Evolutionary conservation across 345 rosid genomes (phyloP), one percentile per base, ranked within the genome.

Genomic region (Cochlearia excelsa): DNA sequence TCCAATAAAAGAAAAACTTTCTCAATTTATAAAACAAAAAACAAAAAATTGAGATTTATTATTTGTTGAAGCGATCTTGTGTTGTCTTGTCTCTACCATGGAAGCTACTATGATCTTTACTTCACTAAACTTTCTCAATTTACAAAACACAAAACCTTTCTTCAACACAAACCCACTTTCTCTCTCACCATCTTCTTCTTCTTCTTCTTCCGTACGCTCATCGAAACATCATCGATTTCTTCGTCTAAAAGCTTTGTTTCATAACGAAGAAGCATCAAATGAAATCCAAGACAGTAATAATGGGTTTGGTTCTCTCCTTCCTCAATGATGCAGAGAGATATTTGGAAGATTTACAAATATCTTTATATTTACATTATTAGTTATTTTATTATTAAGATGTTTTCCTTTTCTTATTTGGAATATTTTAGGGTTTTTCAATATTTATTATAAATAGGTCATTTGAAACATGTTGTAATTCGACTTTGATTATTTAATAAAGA

Each of bases 221-320:
- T 50, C 54, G 68, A 65, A 62, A 74, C 74, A 44, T 35, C 67
- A 37, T 26, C 63, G 78, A 38, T 66, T 77, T 57, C 75, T 78
- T 51, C 85, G 83, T 38, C 61, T 70, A 54, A 77, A 47, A 10
- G 81, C 86, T 69, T 49, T 60, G 2, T 41, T 79, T 30, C 68
- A 67, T 26, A 39, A 51, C 51, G 86, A 79, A 7, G 86, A 80
- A n/a, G 67, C 70, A 0, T 54, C 90, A 5, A 67, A 58, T 16
- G 83, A 75, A 51, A 76, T 59, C 26, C 84, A 63, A 4, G 88
- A 80, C 35, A 16, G 23, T 16, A 74, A 66, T 33, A 68, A 69
- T 65, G 84, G 77, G 54, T 51, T 72, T 61, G 72, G 68, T 61
- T 63, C 73, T 10, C 63, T 71, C n/a, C 75, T 82, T 61, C 79